Evolutionary conservation across 2,329 filamentous ascomycete genomes (phyloP).

Genomic region (Penicillium freii): DNA sequence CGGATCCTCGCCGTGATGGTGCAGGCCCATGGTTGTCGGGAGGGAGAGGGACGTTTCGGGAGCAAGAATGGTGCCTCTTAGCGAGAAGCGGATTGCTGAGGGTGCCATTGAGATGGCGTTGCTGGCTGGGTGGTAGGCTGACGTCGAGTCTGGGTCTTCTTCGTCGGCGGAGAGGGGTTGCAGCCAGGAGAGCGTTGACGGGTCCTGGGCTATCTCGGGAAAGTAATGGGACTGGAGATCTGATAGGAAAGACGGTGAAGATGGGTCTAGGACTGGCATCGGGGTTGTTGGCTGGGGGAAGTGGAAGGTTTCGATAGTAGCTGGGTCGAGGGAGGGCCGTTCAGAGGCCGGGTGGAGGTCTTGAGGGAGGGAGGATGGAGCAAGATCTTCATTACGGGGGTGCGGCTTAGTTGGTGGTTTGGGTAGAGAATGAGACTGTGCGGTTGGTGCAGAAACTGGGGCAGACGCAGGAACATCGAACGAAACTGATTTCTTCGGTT

Average conservation of each 20-base stretch:
- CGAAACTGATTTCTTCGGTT: slow-evolving; percentile 34
- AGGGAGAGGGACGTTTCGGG: slow-evolving; percentile 72
- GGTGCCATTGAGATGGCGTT: slow-evolving; percentile 62
- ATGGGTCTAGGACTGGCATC: slow-evolving; percentile 74
- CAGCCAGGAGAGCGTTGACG: slow-evolving; percentile 87
- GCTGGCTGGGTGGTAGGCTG: slow-evolving; percentile 78
- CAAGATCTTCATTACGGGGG: slow-evolving; percentile 33
- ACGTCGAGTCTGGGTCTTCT: slow-evolving; percentile 61
- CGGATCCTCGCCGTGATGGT: slow-evolving; percentile 90
- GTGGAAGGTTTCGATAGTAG: slow-evolving; percentile 35
- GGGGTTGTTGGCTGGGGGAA: slow-evolving; percentile 49
- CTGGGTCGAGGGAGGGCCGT: slow-evolving; percentile 31
- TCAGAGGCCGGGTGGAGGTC: slow-evolving; percentile 44
- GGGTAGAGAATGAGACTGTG: slow-evolving; percentile 7
- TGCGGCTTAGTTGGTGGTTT: slow-evolving; percentile 4
- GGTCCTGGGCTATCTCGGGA: slow-evolving; percentile 79
- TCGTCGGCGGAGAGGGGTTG: slow-evolving; percentile 66
- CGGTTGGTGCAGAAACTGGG: slow-evolving; percentile 5
- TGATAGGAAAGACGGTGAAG: slow-evolving; percentile 76
- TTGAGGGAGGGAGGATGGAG: slow-evolving; percentile 35
- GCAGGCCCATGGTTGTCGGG: slow-evolving; percentile 74
- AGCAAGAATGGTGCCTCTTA: slow-evolving; percentile 75
- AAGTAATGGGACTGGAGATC: slow-evolving; percentile 93
- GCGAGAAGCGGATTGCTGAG: slow-evolving; percentile 82
- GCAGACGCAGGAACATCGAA: slow-evolving; percentile 21